Evolutionary conservation across 83 land plant species (phyloP).

Genomic region (Picea engelmannii): DNA sequence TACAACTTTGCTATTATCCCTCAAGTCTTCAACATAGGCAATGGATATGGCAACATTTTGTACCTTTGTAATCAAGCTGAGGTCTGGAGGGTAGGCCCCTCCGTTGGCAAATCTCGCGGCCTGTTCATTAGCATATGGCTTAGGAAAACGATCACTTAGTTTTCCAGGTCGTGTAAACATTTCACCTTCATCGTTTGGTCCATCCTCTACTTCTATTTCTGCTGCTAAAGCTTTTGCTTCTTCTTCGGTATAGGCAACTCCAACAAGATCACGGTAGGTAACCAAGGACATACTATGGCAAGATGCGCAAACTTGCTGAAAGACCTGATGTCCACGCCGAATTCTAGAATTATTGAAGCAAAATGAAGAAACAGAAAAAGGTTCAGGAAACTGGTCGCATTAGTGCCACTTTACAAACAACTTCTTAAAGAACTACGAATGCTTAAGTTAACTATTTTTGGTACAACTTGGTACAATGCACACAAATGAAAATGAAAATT

Average conservation of each 20-base stretch:
- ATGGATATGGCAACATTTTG: neutral
- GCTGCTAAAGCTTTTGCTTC: slow-evolving; percentile 94
- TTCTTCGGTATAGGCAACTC: slow-evolving; percentile 97
- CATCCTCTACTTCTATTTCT: slow-evolving; percentile 94
- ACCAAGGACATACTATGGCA: slow-evolving; percentile 91
- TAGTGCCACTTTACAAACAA: neutral
- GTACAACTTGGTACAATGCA: no score
- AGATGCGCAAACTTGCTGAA: slow-evolving; percentile 95
- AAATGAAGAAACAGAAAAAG: neutral
- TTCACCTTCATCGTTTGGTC: slow-evolving; percentile 98
- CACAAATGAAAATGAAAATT: neutral
- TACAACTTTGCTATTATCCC: no score
- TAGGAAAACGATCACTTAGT: slow-evolving; percentile 89
- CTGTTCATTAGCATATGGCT: slow-evolving; percentile 92
- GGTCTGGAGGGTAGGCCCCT: slow-evolving; percentile 98
- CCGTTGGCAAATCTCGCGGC: slow-evolving; percentile 99
- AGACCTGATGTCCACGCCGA: slow-evolving; percentile 97
- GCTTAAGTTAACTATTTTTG: no score
- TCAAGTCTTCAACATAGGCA: neutral
- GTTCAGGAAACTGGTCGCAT: slow-evolving; percentile 4
- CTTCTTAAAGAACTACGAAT: neutral
- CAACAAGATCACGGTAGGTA: slow-evolving; percentile 92
- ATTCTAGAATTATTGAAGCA: slow-evolving; percentile 44
- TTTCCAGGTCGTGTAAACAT: slow-evolving; percentile 96
- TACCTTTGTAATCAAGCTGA: slow-evolving; percentile 94